These are phyloP conservation scores for Hypoxylon fragiforme DNA, from an alignment of 495 filamentous ascomycete species.

Conservation along the genomic window DNA sequence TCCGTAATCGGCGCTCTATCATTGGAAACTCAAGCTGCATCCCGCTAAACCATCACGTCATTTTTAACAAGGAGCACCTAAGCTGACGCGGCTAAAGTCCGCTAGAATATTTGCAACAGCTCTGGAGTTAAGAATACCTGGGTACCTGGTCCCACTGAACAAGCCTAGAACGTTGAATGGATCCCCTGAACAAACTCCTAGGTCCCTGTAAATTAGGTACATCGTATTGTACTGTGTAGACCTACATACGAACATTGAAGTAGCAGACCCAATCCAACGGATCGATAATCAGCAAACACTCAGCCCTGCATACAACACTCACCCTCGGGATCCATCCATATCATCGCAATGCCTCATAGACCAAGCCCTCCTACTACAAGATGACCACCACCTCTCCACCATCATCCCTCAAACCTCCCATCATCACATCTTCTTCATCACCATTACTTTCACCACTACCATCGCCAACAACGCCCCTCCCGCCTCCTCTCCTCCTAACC, in stretches of 20 bases:
- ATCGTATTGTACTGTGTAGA: too few species aligned
- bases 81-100: slow-evolving; percentile 22
- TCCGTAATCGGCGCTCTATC: slow-evolving; percentile 31
- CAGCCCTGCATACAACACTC: not conserved
- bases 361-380: not conserved
- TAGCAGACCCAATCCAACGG: slow-evolving; percentile 4
- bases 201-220: slow-evolving; percentile 3
- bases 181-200: not conserved
- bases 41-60: slow-evolving; percentile 24
- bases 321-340: not conserved
- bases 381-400: slow-evolving; percentile 23
- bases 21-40: slow-evolving; percentile 5
- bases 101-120: too few species aligned
- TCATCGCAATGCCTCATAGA: slow-evolving; percentile 1
- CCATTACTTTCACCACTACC: too few species aligned
- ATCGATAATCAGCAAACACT: slow-evolving; percentile 1
- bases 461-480: too few species aligned
- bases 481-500: slow-evolving; percentile 71
- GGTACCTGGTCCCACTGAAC: slow-evolving; percentile 3
- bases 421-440: slow-evolving; percentile 36
- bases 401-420: slow-evolving; percentile 19
- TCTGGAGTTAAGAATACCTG: too few species aligned
- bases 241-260: slow-evolving; percentile 1
- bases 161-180: not conserved
- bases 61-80: slow-evolving; percentile 22